Evolutionary conservation across 257 asterid genomes (phyloP).

Genomic region (Capsicum rhomboideum): DNA sequence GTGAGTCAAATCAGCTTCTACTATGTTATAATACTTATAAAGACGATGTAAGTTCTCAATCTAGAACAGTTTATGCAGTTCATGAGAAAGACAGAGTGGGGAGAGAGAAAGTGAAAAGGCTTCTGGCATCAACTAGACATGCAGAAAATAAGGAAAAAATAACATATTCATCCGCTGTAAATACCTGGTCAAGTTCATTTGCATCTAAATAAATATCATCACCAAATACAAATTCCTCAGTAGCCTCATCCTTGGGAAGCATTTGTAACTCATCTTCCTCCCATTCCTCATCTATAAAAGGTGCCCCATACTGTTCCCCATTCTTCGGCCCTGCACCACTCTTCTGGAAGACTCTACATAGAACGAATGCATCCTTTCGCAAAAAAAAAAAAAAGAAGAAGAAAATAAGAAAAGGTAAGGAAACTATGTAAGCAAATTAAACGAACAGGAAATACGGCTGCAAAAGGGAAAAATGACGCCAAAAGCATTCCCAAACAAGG

Average conservation of each 20-base stretch:
- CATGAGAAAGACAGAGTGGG: background rate
- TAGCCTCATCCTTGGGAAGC: conserved; percentile 39
- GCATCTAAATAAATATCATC: conserved; percentile 60
- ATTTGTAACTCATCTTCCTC: conserved; percentile 50
- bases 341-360: conserved; percentile 89
- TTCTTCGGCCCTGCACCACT: conserved; percentile 98
- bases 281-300: conserved; percentile 89
- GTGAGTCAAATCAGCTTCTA: background rate
- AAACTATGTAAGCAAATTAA: background rate
- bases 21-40: background rate
- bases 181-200: conserved; percentile 71
- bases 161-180: background rate
- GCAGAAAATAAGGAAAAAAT: background rate
- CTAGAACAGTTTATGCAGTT: background rate
- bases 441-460: background rate
- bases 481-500: background rate
- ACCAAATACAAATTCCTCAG: conserved; percentile 49
- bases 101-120: background rate
- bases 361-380: conserved; percentile 67
- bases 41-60: background rate
- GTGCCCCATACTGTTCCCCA: conserved; percentile 96
- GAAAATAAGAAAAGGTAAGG: background rate
- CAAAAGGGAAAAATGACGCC: background rate
- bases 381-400: conserved; percentile 14
- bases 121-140: background rate